Evolutionary conservation across 179 eudicot genomes (phyloP).

Genomic region (Carnegiea gigantea): DNA sequence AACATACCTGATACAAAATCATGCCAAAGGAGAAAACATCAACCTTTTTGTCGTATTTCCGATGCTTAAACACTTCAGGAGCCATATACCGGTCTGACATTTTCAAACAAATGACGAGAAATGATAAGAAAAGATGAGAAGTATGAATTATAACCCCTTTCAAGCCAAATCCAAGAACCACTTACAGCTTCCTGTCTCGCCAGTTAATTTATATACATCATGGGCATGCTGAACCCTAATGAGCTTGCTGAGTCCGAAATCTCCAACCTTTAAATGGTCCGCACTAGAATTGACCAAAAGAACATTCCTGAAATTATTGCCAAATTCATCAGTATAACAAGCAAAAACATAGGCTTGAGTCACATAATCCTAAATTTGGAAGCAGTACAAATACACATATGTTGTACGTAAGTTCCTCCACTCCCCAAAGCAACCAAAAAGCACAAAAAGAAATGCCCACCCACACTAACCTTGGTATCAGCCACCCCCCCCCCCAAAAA

Average conservation of each 20-base stretch:
- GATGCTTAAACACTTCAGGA: slow-evolving; percentile 97
- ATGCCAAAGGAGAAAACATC: slow-evolving; percentile 97
- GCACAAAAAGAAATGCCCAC: no score
- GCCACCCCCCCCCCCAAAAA: no score
- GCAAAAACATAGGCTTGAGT: neutral
- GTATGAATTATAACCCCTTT: slow-evolving; percentile 17
- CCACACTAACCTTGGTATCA: slow-evolving; percentile 51
- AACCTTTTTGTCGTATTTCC: slow-evolving; percentile 96
- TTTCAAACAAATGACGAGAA: slow-evolving; percentile 20
- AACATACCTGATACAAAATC: slow-evolving; percentile 91
- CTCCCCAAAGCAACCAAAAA: neutral
- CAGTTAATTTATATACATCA: slow-evolving; percentile 96
- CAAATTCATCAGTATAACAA: slow-evolving; percentile 8
- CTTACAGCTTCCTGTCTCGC: slow-evolving; percentile 99
- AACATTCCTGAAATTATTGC: slow-evolving; percentile 66
- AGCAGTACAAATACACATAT: neutral
- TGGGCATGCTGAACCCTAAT: slow-evolving; percentile 85
- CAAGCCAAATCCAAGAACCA: slow-evolving; percentile 13
- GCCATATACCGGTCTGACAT: slow-evolving; percentile 95
- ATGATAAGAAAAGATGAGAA: neutral
- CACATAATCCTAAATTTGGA: slow-evolving; percentile 3
- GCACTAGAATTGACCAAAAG: slow-evolving; percentile 93
- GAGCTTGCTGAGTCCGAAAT: slow-evolving; percentile 98
- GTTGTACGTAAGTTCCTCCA: no score
- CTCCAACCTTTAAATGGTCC: slow-evolving; percentile 97